A percentile compares a stretch with the other conserved stretches of the same genome.
Evolutionary conservation across 2,329 filamentous ascomycete genomes (phyloP).

Genomic region (Cladosporium sp.): DNA sequence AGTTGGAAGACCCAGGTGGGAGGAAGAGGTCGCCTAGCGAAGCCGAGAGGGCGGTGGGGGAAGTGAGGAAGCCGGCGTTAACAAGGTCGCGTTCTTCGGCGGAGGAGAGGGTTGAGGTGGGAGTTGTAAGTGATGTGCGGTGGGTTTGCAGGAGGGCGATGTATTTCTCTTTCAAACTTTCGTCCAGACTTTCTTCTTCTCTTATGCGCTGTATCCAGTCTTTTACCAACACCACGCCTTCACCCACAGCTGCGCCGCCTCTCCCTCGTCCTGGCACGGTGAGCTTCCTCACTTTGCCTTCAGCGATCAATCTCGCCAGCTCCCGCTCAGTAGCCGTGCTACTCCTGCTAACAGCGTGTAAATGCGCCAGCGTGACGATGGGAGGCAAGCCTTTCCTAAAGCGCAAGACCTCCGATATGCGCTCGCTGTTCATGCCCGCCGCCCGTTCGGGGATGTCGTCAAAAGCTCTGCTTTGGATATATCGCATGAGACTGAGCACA

Average conservation of each 20-base stretch:
- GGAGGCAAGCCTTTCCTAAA: constrained; percentile 58
- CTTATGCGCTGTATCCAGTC: constrained; percentile 46
- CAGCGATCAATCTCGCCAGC: constrained; percentile 55
- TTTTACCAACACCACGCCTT: constrained; percentile 57
- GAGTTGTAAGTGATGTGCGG: constrained; percentile 44
- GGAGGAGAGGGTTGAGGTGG: constrained; percentile 38
- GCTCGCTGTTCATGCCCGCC: constrained; percentile 60
- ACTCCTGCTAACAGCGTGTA: constrained; percentile 59
- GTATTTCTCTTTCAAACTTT: constrained; percentile 50
- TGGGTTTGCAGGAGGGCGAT: constrained; percentile 47
- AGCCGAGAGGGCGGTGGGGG: constrained; percentile 45
- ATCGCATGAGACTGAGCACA: constrained; percentile 46
- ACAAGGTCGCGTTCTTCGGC: constrained; percentile 57
- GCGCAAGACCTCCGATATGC: constrained; percentile 61
- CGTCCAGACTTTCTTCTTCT: constrained; percentile 19
- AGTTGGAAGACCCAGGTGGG: constrained; percentile 35
- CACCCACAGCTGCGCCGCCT: constrained; percentile 56
- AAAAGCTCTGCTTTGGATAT: constrained; percentile 62
- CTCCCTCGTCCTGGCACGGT: constrained; percentile 58
- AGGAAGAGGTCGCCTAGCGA: constrained; percentile 39
- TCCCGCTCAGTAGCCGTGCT: constrained; percentile 66
- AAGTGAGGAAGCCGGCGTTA: constrained; percentile 59
- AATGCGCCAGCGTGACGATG: constrained; percentile 61
- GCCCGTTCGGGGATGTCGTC: constrained; percentile 54
- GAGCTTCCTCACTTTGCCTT: constrained; percentile 58